Evolutionary conservation across 306 rosid genomes (phyloP), one percentile per base, ranked within the genome.

Genomic region (Cyclanthera cordifolia): DNA sequence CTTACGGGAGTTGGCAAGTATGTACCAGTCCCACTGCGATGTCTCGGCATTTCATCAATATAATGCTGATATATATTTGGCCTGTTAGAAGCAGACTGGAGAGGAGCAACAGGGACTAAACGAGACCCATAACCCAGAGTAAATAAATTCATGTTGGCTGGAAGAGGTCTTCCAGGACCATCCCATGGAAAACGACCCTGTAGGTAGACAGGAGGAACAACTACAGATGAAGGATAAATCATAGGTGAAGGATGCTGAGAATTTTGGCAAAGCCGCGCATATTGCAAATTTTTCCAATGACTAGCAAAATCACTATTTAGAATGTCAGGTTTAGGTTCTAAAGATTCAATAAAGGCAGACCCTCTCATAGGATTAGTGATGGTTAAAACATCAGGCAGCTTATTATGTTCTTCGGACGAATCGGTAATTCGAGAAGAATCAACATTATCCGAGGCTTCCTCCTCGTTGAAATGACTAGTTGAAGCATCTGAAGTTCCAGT

Each of bases 1-100:
- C 99, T 86, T 90, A 94, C 99, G 54, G 99, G 95, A 86, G 86
- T 88, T 54, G 99, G 99, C 75, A 90, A 81, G 80, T 90, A 94
- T 43, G 99, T 90, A 61, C 99, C 99, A 7, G 99, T 94, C 71
- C 99, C 99, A 75, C 90, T 84, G 65, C 99, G 90, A 82, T 79
- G 80, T 77, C 91, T 84, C 8, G 99, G 95, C 72, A 86, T 83
- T 58, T 90, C 97, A 69, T 94, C 95, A 6, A 56, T 87, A 75
- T 78, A 90, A 58, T 79, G 88, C 61, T 86, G 96, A 82, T 90
- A 86, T 25, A 83, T 75, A 79, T 66, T 77, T 24, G 95, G 95
- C 81, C 99, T 88, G 78, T 74, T 85, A 60, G 99, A 78, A 76
- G 83, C 78, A 2, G 94, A 75, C 50, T 86, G 97, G 37, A 61